Conservation (phyloP, 257 asterid genomes). For the Nicotiana obtusifolia region DNA sequence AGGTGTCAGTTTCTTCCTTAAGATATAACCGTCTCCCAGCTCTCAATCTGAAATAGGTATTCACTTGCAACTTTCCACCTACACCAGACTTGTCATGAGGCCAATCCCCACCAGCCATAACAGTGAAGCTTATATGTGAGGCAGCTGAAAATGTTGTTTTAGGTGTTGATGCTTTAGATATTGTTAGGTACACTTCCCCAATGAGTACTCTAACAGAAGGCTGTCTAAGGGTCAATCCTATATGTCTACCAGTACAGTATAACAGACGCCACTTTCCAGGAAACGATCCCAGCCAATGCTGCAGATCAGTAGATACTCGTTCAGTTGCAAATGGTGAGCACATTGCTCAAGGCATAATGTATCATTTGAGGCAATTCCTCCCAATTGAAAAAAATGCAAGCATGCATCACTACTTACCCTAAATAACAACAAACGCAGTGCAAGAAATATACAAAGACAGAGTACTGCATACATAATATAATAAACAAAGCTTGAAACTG, state of each 20-base stretch:
- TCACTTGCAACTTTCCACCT: slow-evolving; percentile 43
- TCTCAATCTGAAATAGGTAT: slow-evolving; percentile 49
- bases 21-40: slow-evolving; percentile 81
- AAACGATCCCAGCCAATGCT: slow-evolving; percentile 72
- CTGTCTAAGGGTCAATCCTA: slow-evolving; percentile 84
- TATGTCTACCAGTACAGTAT: slow-evolving; percentile 79
- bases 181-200: slow-evolving; percentile 56
- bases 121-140: slow-evolving; percentile 60
- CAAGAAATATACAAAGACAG: background rate
- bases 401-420: background rate
- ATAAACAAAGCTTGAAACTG: background rate
- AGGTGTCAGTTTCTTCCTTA: slow-evolving; percentile 38
- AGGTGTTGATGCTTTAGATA: slow-evolving; percentile 46
- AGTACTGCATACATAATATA: background rate
- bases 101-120: slow-evolving; percentile 57
- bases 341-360: slow-evolving; percentile 2
- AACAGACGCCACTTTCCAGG: slow-evolving; percentile 97
- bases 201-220: slow-evolving; percentile 65
- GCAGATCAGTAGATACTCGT: slow-evolving; percentile 17
- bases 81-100: slow-evolving; percentile 77
- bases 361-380: background rate
- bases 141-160: slow-evolving; percentile 50
- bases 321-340: background rate
- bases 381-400: background rate
- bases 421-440: background rate